Evolutionary conservation across 345 rosid species (phyloP).

Genomic region (Populus deltoides): DNA sequence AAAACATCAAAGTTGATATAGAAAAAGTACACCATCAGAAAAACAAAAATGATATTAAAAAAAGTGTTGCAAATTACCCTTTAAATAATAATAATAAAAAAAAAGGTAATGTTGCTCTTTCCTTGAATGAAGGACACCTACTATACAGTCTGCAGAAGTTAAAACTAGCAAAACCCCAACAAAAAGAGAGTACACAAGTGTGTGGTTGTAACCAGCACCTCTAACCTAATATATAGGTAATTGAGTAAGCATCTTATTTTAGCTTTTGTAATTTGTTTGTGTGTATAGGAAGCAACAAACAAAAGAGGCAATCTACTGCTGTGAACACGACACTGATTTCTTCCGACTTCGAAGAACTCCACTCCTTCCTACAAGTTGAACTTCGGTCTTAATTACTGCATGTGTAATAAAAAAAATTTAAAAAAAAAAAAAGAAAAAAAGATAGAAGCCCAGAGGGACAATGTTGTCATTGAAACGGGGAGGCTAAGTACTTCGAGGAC

Average conservation of each 20-base stretch:
- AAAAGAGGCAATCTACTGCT: background rate
- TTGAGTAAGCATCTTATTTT: slow-evolving; percentile 18
- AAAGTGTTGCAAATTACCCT: background rate
- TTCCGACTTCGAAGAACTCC: no score
- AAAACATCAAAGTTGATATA: no score
- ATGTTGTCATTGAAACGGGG: background rate
- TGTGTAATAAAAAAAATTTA: background rate
- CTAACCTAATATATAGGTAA: background rate
- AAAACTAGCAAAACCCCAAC: background rate
- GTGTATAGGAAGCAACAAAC: slow-evolving; percentile 6
- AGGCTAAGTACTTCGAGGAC: background rate
- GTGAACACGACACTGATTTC: no score
- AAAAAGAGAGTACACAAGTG: slow-evolving; percentile 2
- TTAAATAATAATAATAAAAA: background rate
- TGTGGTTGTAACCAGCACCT: slow-evolving; percentile 17
- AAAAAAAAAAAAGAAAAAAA: background rate
- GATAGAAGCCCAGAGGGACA: background rate
- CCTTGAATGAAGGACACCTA: background rate
- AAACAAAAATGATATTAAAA: background rate
- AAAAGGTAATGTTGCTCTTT: background rate
- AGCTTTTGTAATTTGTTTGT: slow-evolving; percentile 11
- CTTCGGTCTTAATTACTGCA: background rate
- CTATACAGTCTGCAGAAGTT: background rate
- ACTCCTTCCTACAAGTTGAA: background rate
- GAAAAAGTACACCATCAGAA: background rate